A percentile compares a stretch with the other conserved stretches of the same genome.
Evolutionary conservation across 768 basidiomycete species (phyloP).

Genomic region (Podaxis sp.): DNA sequence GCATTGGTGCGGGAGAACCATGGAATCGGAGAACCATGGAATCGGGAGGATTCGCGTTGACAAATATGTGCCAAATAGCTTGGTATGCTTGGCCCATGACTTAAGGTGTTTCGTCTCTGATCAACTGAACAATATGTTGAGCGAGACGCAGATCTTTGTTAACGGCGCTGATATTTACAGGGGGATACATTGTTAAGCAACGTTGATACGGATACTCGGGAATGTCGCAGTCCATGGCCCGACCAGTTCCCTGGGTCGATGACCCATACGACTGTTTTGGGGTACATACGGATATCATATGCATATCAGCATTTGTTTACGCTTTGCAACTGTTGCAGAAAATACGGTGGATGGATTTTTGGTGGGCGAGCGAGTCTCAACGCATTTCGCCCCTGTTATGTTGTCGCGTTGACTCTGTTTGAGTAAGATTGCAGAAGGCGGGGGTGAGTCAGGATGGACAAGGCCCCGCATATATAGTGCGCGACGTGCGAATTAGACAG

Average conservation of each 20-base stretch:
- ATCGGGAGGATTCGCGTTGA: not conserved
- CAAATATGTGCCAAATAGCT: not conserved
- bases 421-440: not conserved
- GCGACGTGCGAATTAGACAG: not conserved
- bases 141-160: not conserved
- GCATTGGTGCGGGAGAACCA: not conserved
- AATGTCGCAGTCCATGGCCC: not conserved
- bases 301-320: not conserved
- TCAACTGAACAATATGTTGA: not conserved
- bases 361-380: too few relatives aligned
- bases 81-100: not conserved
- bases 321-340: not conserved
- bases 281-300: not conserved
- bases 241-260: not conserved
- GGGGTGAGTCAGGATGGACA: not conserved
- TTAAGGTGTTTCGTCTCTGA: not conserved
- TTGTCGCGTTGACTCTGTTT: not conserved
- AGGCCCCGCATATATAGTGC: not conserved
- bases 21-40: not conserved
- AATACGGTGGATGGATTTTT: not conserved
- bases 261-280: not conserved
- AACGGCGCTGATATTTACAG: not conserved
- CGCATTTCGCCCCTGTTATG: too few relatives aligned
- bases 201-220: not conserved
- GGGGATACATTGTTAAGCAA: not conserved